Percentiles rank a stretch among this genome's conserved stretches.
Conservation (phyloP, 2,329 filamentous ascomycete species). For the Nemania diffusa region DNA sequence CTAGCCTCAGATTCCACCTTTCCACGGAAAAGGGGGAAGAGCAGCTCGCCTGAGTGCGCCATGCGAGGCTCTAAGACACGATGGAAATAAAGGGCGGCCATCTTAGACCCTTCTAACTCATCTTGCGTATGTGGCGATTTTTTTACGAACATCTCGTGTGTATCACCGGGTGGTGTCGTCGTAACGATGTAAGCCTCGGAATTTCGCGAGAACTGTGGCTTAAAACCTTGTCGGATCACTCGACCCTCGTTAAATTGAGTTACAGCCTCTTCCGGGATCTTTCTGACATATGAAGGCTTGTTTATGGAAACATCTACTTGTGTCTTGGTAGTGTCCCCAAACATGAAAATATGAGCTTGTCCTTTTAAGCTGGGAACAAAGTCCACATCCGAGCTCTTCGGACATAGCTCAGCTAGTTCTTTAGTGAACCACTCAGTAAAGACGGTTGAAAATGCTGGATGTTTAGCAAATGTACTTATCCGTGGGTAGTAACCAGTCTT, state of each 20-base stretch:
- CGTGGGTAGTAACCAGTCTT: slow-evolving; percentile 4
- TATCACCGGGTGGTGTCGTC: background rate
- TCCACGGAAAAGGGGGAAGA: slow-evolving; percentile 28
- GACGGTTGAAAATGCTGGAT: background rate
- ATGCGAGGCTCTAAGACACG: slow-evolving; percentile 17
- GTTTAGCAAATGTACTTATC: background rate
- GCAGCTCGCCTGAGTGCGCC: slow-evolving; percentile 15
- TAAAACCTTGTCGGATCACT: background rate
- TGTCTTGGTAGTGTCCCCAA: background rate
- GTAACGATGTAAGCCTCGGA: slow-evolving; percentile 22
- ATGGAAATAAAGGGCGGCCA: slow-evolving; percentile 13
- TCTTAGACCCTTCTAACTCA: slow-evolving; percentile 13
- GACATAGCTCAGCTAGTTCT: background rate
- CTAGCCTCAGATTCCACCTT: slow-evolving; percentile 12
- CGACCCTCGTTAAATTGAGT: slow-evolving; percentile 13
- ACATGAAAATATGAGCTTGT: background rate
- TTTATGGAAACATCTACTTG: background rate
- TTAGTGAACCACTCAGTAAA: background rate
- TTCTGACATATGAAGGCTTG: background rate
- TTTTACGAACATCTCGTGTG: slow-evolving; percentile 24
- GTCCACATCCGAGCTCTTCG: background rate
- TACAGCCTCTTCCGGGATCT: background rate
- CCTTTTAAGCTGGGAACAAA: background rate
- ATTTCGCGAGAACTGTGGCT: slow-evolving; percentile 19
- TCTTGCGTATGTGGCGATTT: slow-evolving; percentile 2